Evolutionary conservation across 208 protist genomes (phyloP), one percentile per base, ranked within the genome.

Genomic region (Leishmania mexicana): DNA sequence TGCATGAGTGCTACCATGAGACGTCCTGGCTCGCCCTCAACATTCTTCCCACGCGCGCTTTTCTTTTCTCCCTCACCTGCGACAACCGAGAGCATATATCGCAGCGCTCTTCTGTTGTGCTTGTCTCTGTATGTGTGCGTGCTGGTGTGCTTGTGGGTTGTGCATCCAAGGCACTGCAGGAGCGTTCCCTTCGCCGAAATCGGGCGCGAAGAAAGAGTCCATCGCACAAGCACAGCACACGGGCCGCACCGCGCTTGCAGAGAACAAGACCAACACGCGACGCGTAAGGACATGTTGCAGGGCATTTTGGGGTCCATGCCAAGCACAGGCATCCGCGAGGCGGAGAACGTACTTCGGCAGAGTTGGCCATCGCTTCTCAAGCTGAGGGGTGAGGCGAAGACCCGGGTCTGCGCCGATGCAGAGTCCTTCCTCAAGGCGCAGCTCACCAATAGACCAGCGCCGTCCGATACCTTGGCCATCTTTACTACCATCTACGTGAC

Each of bases 401-500:
- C 19, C 2, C 11, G 47, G 51, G n/a, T 76, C n/a, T 76, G 73
- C 73, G 10, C 31, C 15, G 73, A 58, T 7, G 31, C 73, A 17
- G 51, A 62, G 19, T 57, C 73, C n/a, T 76, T 62, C n/a, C 73
- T 76, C 17, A 62, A 65, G n/a, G 40, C 6, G n/a, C 47, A 74
- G 13, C 45, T 51, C 42, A 42, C 74, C 7, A 60, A 62, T 60
- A 71, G 17, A 38, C n/a, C 81, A 3, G 11, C 53, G 3, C 21
- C 76, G 2, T 60, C 3, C 10, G 38, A 54, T 49, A 4, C 17
- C 4, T 35, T 67, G 28, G 3, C 60, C 31, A 67, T n/a, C 38
- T 75, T 83, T 17, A 58, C 58, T 21, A 73, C 67, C 15, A 53
- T 85, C 28, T 70, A 65, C 53, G 28, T 85, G 40, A 71, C 83